phyloP scores from a whole-genome alignment of 495 filamentous ascomycete genomes.

The Neurospora pannonica region DNA sequence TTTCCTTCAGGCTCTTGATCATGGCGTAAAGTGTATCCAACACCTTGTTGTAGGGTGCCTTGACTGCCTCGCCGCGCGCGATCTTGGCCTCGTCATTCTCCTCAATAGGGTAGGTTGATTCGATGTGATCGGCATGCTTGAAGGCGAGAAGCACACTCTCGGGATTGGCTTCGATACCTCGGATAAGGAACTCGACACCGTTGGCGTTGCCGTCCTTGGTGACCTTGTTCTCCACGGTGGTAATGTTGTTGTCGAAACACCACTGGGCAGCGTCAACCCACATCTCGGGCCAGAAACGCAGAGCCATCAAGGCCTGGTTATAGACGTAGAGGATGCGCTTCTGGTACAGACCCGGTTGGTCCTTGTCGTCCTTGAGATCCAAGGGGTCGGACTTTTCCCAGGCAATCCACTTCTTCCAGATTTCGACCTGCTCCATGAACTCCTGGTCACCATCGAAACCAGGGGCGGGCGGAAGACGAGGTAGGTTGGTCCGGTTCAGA shows the following conservation, averaged over 20 bases:
- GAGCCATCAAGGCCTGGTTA: conserved; percentile 87
- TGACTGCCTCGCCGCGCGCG: conserved; percentile 63
- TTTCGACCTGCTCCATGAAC: conserved; percentile 73
- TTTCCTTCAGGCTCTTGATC: conserved; percentile 60
- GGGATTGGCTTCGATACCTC: conserved; percentile 81
- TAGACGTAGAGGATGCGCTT: conserved; percentile 78
- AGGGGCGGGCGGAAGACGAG: conserved; percentile 67
- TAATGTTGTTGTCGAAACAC: conserved; percentile 65
- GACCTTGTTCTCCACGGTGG: conserved; percentile 49
- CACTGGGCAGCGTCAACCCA: conserved; percentile 95
- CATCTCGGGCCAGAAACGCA: conserved; percentile 87
- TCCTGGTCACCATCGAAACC: conserved; percentile 84
- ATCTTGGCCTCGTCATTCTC: conserved; percentile 59
- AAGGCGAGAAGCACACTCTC: conserved; percentile 87
- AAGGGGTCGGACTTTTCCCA: conserved; percentile 94
- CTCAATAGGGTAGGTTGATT: conserved; percentile 58
- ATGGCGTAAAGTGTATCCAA: conserved; percentile 78
- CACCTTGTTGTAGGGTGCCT: conserved; percentile 73
- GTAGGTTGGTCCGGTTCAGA: conserved; percentile 65
- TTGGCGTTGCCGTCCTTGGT: conserved; percentile 54
- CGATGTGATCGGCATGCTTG: conserved; percentile 78
- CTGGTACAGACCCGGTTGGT: conserved; percentile 63
- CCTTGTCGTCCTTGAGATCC: conserved; percentile 73
- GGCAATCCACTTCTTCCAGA: conserved; percentile 87
- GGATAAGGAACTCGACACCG: conserved; percentile 56